Percentiles rank a stretch among this genome's conserved stretches.
These are phyloP conservation scores for Luzula sylvatica DNA, from an alignment of 176 grass and related monocot genomes.

Conservation along the genomic window DNA sequence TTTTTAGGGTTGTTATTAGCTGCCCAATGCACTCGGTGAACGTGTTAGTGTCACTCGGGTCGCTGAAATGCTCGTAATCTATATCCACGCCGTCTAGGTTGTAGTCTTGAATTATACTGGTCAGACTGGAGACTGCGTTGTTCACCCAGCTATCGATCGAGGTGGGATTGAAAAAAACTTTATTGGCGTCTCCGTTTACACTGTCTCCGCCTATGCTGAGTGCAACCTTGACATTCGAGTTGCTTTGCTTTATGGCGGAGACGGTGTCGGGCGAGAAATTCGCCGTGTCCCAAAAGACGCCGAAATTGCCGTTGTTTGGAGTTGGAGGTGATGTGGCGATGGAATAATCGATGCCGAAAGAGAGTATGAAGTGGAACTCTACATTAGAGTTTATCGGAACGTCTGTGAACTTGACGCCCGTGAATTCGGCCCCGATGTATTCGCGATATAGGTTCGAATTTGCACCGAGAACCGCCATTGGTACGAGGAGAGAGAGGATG, in stretches of 20 bases:
- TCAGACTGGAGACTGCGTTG: slow-evolving; percentile 15
- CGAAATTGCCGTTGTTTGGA: slow-evolving; percentile 29
- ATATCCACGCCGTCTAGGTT: slow-evolving; percentile 35
- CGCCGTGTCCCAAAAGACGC: slow-evolving; percentile 21
- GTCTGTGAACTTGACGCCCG: slow-evolving; percentile 31
- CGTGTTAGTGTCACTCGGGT: slow-evolving; percentile 12
- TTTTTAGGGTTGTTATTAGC: slow-evolving; percentile 20
- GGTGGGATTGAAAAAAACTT: slow-evolving; percentile 15
- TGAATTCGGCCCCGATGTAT: slow-evolving; percentile 48
- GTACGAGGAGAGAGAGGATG: slow-evolving; percentile 6
- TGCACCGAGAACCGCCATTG: slow-evolving; percentile 2
- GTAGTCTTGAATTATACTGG: slow-evolving; percentile 17
- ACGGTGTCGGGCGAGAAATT: slow-evolving; percentile 19
- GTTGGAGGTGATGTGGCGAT: background rate
- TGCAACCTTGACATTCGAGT: slow-evolving; percentile 6
- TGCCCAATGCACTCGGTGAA: slow-evolving; percentile 43
- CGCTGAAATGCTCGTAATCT: slow-evolving; percentile 47
- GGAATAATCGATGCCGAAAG: slow-evolving; percentile 48
- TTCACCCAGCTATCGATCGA: slow-evolving; percentile 35
- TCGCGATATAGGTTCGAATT: slow-evolving; percentile 49
- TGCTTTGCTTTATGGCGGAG: background rate
- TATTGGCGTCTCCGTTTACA: background rate
- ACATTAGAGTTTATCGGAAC: slow-evolving; percentile 32
- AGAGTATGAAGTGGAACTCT: slow-evolving; percentile 39
- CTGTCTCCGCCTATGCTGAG: slow-evolving; percentile 38